Evolutionary conservation across 768 basidiomycete species (phyloP).

Genomic region (Gymnopilus dilepis): DNA sequence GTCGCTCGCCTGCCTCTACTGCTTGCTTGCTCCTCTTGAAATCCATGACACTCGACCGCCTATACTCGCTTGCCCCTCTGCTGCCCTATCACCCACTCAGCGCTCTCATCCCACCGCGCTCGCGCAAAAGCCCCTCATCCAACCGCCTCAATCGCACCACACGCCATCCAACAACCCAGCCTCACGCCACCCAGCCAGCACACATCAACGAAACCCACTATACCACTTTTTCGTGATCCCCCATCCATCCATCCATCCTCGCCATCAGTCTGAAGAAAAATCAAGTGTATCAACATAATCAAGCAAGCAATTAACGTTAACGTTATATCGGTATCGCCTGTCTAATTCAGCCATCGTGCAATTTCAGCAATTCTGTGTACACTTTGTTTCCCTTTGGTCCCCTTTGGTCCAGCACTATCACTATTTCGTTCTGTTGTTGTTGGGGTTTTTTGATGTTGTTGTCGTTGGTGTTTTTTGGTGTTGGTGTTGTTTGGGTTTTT

Average conservation of each 20-base stretch:
- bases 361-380: conserved; percentile 18
- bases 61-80: neutral
- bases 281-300: conserved; percentile 31
- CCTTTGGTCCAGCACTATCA: conserved; percentile 9
- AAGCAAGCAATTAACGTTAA: conserved; percentile 26
- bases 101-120: neutral
- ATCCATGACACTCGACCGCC: neutral
- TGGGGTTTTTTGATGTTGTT: conserved; percentile 3
- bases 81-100: neutral
- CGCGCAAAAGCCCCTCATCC: conserved; percentile 11
- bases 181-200: too few species aligned
- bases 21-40: conserved; percentile 13
- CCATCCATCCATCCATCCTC: neutral
- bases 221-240: conserved; percentile 24
- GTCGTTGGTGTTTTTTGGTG: conserved; percentile 12
- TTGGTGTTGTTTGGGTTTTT: conserved; percentile 1
- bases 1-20: conserved; percentile 14
- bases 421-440: conserved; percentile 7
- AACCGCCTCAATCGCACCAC: too few species aligned
- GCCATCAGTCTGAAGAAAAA: conserved; percentile 14
- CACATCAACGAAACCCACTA: too few species aligned
- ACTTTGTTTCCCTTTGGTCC: conserved; percentile 16
- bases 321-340: too few species aligned
- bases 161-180: too few species aligned
- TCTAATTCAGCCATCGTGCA: conserved; percentile 9